Evolutionary conservation across 345 rosid species (phyloP).

Genomic region (Ceriops zippeliana): DNA sequence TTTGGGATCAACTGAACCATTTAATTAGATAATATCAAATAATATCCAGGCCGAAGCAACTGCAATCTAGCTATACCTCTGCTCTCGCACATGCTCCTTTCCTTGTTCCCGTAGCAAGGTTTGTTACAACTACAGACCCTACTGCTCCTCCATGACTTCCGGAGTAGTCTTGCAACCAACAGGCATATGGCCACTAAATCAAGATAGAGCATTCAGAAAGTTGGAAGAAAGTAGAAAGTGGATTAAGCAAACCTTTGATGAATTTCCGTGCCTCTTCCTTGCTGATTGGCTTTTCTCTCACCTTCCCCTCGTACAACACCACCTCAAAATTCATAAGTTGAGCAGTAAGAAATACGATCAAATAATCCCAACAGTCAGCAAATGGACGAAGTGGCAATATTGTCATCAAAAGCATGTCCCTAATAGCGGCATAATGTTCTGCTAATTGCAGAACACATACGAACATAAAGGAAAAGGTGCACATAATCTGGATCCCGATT

Average conservation of each 20-base stretch:
- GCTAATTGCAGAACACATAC: too few relatives aligned
- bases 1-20: not conserved
- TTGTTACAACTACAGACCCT: constrained; percentile 27
- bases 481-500: too few relatives aligned
- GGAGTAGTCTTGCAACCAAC: constrained; percentile 23
- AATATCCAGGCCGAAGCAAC: constrained; percentile 1
- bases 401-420: too few relatives aligned
- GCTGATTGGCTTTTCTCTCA: constrained; percentile 29
- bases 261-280: constrained; percentile 30
- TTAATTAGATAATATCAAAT: not conserved
- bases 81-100: constrained; percentile 29
- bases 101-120: constrained; percentile 25
- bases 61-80: constrained; percentile 18
- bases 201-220: not conserved
- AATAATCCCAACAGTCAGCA: not conserved
- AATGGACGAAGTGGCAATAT: too few relatives aligned
- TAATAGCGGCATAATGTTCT: too few relatives aligned
- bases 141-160: constrained; percentile 28
- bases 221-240: constrained; percentile 1
- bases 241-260: constrained; percentile 24
- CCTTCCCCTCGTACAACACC: constrained; percentile 27
- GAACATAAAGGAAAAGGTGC: too few relatives aligned
- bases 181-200: constrained; percentile 8
- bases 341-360: constrained; percentile 23
- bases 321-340: constrained; percentile 28